phyloP scores from a whole-genome alignment of 768 basidiomycete species.

The Leucosporidium scottii region DNA sequence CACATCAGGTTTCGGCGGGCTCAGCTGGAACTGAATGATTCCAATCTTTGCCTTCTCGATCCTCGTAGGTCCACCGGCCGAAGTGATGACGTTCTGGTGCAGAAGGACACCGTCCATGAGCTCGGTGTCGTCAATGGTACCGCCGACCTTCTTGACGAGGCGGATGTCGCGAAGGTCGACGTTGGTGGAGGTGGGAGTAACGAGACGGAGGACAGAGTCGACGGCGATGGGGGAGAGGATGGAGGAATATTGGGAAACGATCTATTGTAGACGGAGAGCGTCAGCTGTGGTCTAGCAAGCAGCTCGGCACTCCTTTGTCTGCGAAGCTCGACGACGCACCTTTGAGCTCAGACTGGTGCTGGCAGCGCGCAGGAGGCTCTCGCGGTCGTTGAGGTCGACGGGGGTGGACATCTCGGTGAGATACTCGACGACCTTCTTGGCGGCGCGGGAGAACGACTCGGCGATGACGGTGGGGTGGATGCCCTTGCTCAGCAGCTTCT shows the following conservation, averaged over 20 bases:
- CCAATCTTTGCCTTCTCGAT: conserved; percentile 99
- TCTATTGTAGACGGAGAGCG: conserved; percentile 49
- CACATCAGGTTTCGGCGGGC: conserved; percentile 85
- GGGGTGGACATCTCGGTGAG: conserved; percentile 86
- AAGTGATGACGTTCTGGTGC: conserved; percentile 84
- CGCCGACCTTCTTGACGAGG: conserved; percentile 95
- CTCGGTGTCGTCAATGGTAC: conserved; percentile 98
- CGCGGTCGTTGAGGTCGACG: conserved; percentile 79
- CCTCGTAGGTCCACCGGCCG: conserved; percentile 85
- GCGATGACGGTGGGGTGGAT: conserved; percentile 97
- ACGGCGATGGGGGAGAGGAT: conserved; percentile 98
- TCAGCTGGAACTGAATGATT: conserved; percentile 95
- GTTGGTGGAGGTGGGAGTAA: conserved; percentile 72
- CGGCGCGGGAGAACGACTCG: conserved; percentile 88
- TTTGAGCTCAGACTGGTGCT: conserved; percentile 95
- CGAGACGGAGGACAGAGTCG: conserved; percentile 84
- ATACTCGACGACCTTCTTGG: conserved; percentile 86
- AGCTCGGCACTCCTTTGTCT: background rate
- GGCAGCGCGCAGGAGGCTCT: conserved; percentile 79
- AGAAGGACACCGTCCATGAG: conserved; percentile 88
- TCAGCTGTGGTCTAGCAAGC: background rate
- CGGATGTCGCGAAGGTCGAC: conserved; percentile 95
- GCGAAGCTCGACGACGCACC: conserved; percentile 24
- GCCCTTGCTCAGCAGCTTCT: conserved; percentile 85
- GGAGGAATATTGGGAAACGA: conserved; percentile 97